Percentiles rank a stretch among this genome's conserved stretches.
These are phyloP conservation scores for Neonectria hederae DNA, from an alignment of 2,329 filamentous ascomycete genomes.

Conservation along the genomic window DNA sequence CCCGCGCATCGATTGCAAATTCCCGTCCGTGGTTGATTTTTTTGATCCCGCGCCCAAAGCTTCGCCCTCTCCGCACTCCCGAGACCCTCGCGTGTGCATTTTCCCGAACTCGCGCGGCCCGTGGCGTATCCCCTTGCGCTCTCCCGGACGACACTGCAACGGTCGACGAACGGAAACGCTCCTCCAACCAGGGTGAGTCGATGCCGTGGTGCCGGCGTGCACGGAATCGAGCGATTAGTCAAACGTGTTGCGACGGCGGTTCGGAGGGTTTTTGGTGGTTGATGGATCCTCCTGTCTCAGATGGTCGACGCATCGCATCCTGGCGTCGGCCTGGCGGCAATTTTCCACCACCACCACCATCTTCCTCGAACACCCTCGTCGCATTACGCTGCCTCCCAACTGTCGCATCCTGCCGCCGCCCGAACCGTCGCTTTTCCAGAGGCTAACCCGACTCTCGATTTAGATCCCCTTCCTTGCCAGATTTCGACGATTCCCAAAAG, in stretches of 20 bases:
- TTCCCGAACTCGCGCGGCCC: conserved; percentile 38
- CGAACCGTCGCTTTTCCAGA: conserved; percentile 14
- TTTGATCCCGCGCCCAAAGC: conserved; percentile 33
- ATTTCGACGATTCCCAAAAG: conserved; percentile 22
- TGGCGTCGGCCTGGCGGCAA: conserved; percentile 35
- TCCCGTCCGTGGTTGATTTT: conserved; percentile 30
- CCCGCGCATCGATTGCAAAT: conserved; percentile 36
- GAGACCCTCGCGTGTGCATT: conserved; percentile 41
- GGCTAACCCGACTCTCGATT: conserved; percentile 26
- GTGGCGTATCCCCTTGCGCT: conserved; percentile 36
- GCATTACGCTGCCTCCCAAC: conserved; percentile 26
- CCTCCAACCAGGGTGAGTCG: conserved; percentile 36
- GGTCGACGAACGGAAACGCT: conserved; percentile 30
- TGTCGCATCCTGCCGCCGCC: conserved; percentile 27
- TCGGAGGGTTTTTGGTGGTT: conserved; percentile 30
- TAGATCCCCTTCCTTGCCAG: conserved; percentile 30
- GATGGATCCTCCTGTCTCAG: conserved; percentile 35
- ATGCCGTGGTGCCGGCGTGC: conserved; percentile 20
- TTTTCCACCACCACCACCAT: conserved; percentile 34
- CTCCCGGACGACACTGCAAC: conserved; percentile 31
- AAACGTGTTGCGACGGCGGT: conserved; percentile 39
- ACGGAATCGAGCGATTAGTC: conserved; percentile 29
- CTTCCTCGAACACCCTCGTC: conserved; percentile 23
- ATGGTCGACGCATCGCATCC: conserved; percentile 40
- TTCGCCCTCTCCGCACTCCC: conserved; percentile 39